phyloP scores from a whole-genome alignment of 2,329 filamentous ascomycete genomes.

The Dothideomycetes sp. region DNA sequence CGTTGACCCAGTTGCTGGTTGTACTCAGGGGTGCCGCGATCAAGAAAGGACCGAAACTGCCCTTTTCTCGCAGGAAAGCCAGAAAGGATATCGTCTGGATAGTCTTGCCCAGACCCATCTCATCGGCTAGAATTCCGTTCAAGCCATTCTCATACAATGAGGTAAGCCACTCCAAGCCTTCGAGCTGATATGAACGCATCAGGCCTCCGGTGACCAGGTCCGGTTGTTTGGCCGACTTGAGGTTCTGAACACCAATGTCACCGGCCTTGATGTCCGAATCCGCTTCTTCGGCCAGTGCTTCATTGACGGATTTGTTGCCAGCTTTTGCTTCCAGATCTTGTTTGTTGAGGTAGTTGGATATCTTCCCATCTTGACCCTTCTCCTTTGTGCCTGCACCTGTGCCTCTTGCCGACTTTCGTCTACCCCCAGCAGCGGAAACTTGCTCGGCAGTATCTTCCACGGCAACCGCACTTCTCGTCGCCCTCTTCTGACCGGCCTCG shows the following conservation, averaged over 20 bases:
- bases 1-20: slow-evolving; percentile 89
- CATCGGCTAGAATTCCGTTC: slow-evolving; percentile 84
- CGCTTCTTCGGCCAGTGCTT: slow-evolving; percentile 50
- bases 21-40: slow-evolving; percentile 88
- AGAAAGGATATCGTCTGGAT: slow-evolving; percentile 84
- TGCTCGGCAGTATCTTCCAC: slow-evolving; percentile 19
- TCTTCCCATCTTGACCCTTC: slow-evolving; percentile 32
- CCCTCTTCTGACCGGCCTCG: slow-evolving; percentile 36
- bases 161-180: slow-evolving; percentile 88
- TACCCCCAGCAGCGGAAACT: not conserved
- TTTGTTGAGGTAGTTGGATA: slow-evolving; percentile 53
- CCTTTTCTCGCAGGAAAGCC: slow-evolving; percentile 77
- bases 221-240: slow-evolving; percentile 78
- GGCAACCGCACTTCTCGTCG: slow-evolving; percentile 30
- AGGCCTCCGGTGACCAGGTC: slow-evolving; percentile 74
- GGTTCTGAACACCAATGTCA: slow-evolving; percentile 55
- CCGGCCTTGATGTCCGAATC: slow-evolving; percentile 49
- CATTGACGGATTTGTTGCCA: slow-evolving; percentile 44
- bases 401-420: slow-evolving; percentile 14
- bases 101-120: slow-evolving; percentile 92
- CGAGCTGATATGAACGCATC: slow-evolving; percentile 90
- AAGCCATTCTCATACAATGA: slow-evolving; percentile 79
- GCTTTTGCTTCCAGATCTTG: slow-evolving; percentile 46
- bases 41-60: slow-evolving; percentile 79
- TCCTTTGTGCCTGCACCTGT: slow-evolving; percentile 32